phyloP scores from a whole-genome alignment of 164 flowering plant species.

The Piper longum region DNA sequence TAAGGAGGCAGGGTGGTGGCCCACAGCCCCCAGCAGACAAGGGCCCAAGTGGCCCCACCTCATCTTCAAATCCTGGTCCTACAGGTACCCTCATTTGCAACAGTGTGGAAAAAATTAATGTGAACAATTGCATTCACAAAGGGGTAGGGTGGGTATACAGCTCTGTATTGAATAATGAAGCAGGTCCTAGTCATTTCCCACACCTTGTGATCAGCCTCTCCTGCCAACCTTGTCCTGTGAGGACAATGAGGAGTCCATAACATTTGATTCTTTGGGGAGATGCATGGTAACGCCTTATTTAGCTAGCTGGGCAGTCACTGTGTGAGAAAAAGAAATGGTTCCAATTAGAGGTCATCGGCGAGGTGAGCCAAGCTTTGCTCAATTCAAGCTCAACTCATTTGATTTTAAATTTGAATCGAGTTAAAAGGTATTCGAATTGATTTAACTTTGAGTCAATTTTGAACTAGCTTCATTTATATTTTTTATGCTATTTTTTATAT shows the following conservation, averaged over 20 bases:
- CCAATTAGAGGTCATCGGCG: no score
- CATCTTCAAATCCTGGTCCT: not conserved
- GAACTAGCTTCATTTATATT: no score
- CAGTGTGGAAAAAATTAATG: not conserved
- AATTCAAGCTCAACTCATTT: no score
- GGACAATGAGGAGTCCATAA: not conserved
- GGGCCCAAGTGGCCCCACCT: not conserved
- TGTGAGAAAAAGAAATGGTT: no score
- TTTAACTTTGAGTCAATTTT: no score
- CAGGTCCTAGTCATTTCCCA: not conserved
- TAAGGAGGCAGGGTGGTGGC: not conserved
- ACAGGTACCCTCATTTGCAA: not conserved
- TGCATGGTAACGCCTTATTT: not conserved
- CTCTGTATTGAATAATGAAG: not conserved
- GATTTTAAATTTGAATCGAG: no score
- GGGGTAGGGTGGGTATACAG: not conserved
- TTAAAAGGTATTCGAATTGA: no score
- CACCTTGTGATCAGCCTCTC: not conserved
- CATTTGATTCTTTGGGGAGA: not conserved
- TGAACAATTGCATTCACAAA: not conserved
- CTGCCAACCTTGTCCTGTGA: not conserved
- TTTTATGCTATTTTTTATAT: no score
- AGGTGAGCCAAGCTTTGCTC: no score
- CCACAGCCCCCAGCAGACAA: not conserved
- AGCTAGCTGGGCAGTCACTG: not conserved